Percentiles rank a stretch among this genome's conserved stretches.
Conservation (phyloP, 805 yeast genomes). For the Saturnispora quitensis region DNA sequence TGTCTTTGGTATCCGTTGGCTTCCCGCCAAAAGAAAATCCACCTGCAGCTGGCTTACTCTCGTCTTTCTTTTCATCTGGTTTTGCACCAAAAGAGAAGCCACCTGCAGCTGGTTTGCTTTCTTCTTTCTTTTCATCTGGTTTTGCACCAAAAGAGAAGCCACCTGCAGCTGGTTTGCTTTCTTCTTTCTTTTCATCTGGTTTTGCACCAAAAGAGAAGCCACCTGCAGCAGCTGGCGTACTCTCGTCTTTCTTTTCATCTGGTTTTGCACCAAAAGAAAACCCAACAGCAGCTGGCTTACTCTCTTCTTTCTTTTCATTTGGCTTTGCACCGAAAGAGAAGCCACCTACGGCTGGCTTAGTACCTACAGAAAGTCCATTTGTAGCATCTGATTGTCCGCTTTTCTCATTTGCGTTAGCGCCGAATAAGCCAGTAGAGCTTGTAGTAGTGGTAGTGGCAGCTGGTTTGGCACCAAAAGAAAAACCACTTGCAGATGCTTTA, state of each 20-base stretch:
- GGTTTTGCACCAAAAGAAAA: constrained; percentile 10
- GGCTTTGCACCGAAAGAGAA: constrained; percentile 6
- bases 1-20: constrained; percentile 5
- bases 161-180: background rate
- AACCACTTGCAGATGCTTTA: constrained; percentile 1
- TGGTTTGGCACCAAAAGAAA: constrained; percentile 2
- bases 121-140: constrained; percentile 7
- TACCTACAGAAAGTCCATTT: constrained; percentile 6
- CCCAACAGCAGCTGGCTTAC: constrained; percentile 9
- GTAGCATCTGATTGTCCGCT: constrained; percentile 5
- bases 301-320: constrained; percentile 5
- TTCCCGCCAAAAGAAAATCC: constrained; percentile 6
- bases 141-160: constrained; percentile 13
- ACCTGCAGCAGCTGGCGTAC: constrained; percentile 8
- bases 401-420: constrained; percentile 4
- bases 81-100: constrained; percentile 16
- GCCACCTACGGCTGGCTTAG: constrained; percentile 9
- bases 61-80: constrained; percentile 12
- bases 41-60: constrained; percentile 7
- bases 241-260: constrained; percentile 10
- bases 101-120: constrained; percentile 7
- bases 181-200: constrained; percentile 2
- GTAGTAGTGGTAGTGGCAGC: constrained; percentile 6
- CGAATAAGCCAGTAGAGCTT: constrained; percentile 11
- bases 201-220: constrained; percentile 11